Conservation (phyloP, 2,329 filamentous ascomycete genomes). For the Orbilia ellipsospora region DNA sequence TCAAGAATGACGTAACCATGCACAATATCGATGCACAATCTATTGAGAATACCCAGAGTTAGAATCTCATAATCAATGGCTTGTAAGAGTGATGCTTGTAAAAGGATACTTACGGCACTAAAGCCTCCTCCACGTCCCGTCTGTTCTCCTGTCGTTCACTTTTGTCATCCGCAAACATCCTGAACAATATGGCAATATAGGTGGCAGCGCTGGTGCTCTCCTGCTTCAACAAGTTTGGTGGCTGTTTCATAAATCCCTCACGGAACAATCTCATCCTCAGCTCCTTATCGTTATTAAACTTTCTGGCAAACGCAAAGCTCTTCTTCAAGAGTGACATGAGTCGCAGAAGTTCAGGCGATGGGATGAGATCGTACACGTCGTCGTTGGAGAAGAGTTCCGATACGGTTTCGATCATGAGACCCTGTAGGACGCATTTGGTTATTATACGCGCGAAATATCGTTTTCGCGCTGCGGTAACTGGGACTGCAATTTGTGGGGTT, state of each 20-base stretch:
- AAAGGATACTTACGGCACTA: constrained; percentile 75
- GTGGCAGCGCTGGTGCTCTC: constrained; percentile 92
- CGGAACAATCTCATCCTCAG: constrained; percentile 92
- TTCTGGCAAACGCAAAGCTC: constrained; percentile 94
- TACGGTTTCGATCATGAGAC: constrained; percentile 99
- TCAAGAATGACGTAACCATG: constrained; percentile 85
- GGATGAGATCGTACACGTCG: constrained; percentile 91
- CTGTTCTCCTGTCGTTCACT: constrained; percentile 83
- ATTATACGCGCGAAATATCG: constrained; percentile 99
- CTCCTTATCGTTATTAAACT: constrained; percentile 98
- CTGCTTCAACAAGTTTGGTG: constrained; percentile 96
- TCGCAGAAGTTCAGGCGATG: constrained; percentile 85
- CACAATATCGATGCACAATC: constrained; percentile 92
- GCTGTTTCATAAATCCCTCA: constrained; percentile 99
- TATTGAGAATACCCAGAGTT: constrained; percentile 56
- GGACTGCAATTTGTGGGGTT: constrained; percentile 73
- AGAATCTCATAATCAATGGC: neutral
- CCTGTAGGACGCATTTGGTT: constrained; percentile 94
- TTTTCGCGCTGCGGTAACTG: constrained; percentile 90
- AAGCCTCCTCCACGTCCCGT: constrained; percentile 84
- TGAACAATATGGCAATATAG: constrained; percentile 93
- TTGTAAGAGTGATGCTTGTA: neutral
- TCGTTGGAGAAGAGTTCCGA: constrained; percentile 99
- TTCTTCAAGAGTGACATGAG: constrained; percentile 96
- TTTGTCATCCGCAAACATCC: constrained; percentile 94